Evolutionary conservation across 2,329 filamentous ascomycete species (phyloP), one percentile per base, ranked within the genome.

Genomic region (Pleoardoris graminearum): DNA sequence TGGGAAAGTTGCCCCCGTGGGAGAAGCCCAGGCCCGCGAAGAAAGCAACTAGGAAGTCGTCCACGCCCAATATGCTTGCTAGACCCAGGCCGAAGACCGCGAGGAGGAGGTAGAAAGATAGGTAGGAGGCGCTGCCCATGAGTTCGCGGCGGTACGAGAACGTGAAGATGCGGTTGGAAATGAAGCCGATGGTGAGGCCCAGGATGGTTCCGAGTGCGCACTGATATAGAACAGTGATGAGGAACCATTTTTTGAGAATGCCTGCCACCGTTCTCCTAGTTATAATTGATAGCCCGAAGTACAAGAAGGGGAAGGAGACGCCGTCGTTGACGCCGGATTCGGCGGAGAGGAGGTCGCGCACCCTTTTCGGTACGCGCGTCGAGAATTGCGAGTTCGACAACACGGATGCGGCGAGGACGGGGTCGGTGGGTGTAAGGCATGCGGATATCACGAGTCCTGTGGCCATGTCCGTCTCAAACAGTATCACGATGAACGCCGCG

Each of bases 311-410:
- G 53, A 83, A 83, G 0, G 79, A 79, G 4, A 81, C 71, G 7
- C 79, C 82, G 55, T 84, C 81, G 51, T 84, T 84, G 60, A 79
- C 82, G 1, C 80, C 82, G 36, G 76, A 79, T 58, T 84, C 82
- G 0, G 81, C 80, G 16, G 76, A 75, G 8, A 84, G 70, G 42
- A 84, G 66, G 59, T 82, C 73, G 36, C 77, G 77, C 37, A 84
- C 65, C 4, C 81, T 73, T 51, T 75, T 77, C 0, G 81, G 82
- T 1, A 84, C 76, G 12, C 82, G 64, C 1, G 71, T 71, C 48
- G 77, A 80, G 69, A 84, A 84, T 43, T 76, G 78, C 25, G 77
- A 79, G 58, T 82, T 80, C 2, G 76, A 76, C 11, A 84, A 70
- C 1, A 84, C 80, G 19, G 75, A 79, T 3, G 81, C 79, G 1